Evolutionary conservation across 495 filamentous ascomycete genomes (phyloP).

Genomic region (Aspergillus cavernicola): DNA sequence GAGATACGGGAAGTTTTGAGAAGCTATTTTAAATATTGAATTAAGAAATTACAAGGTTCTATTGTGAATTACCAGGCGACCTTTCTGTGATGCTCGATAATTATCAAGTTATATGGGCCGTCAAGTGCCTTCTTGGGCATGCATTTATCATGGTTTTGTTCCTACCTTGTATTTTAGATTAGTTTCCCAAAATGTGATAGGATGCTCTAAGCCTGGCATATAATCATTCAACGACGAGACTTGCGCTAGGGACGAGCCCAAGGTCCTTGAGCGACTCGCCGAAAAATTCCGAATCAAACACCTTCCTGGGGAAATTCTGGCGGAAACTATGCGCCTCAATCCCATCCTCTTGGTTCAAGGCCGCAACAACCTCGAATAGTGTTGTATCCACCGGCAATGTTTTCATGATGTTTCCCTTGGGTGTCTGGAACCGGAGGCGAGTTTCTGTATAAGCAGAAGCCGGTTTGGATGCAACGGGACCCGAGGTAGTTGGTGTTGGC

Average conservation of each 20-base stretch:
- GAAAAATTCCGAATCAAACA: slow-evolving; percentile 76
- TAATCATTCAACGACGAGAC: slow-evolving; percentile 64
- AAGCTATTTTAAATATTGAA: too few species aligned
- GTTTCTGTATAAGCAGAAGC: slow-evolving; percentile 70
- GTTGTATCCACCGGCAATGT: slow-evolving; percentile 81
- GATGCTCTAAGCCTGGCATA: not conserved
- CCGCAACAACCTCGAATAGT: slow-evolving; percentile 85
- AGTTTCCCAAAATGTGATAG: too few species aligned
- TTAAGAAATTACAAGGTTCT: too few species aligned
- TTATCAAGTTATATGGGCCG: too few species aligned
- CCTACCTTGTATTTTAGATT: too few species aligned
- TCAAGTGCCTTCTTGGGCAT: too few species aligned
- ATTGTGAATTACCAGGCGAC: too few species aligned
- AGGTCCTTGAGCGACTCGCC: slow-evolving; percentile 90
- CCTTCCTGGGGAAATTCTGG: slow-evolving; percentile 83
- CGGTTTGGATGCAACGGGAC: slow-evolving; percentile 51
- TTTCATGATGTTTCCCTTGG: slow-evolving; percentile 72
- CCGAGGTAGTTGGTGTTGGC: slow-evolving; percentile 35
- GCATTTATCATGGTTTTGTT: not conserved
- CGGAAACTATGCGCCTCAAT: slow-evolving; percentile 69
- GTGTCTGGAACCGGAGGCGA: slow-evolving; percentile 75
- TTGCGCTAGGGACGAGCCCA: slow-evolving; percentile 83
- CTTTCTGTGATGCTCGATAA: too few species aligned
- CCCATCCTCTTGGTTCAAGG: slow-evolving; percentile 61
- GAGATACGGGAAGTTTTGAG: too few species aligned